Evolutionary conservation across 345 rosid species (phyloP).

Genomic region (Turritis glabra): DNA sequence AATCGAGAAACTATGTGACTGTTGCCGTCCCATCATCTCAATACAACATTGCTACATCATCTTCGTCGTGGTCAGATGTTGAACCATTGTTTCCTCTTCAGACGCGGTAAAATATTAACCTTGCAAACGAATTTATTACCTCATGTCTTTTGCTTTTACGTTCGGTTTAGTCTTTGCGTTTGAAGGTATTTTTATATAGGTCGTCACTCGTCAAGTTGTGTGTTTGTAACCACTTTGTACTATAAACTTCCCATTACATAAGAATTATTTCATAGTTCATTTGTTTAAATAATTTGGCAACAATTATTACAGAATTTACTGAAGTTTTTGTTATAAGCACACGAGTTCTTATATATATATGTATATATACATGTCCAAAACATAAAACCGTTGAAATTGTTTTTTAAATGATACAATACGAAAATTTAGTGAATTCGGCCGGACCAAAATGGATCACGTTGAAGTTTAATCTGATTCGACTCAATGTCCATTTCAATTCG

Average conservation of each 20-base stretch:
- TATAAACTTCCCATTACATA: background rate
- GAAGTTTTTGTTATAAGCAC: too few species aligned
- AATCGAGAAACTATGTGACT: background rate
- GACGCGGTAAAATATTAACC: background rate
- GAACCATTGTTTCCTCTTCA: slow-evolving; percentile 25
- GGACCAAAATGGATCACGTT: too few species aligned
- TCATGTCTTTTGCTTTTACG: slow-evolving; percentile 1
- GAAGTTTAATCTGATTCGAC: too few species aligned
- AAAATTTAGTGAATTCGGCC: too few species aligned
- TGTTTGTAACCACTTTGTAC: background rate
- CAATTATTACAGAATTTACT: too few species aligned
- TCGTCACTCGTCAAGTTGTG: background rate
- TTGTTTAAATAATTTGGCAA: too few species aligned
- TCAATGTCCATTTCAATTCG: too few species aligned
- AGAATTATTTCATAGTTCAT: too few species aligned
- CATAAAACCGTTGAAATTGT: too few species aligned
- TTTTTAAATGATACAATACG: too few species aligned
- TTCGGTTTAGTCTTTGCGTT: background rate
- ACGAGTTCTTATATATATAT: too few species aligned
- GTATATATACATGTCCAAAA: too few species aligned
- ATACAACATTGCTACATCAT: background rate
- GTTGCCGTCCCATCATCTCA: background rate
- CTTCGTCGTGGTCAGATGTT: slow-evolving; percentile 12
- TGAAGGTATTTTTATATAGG: background rate
- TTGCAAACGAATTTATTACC: background rate